These are phyloP conservation scores for Globisporangium carolinianum DNA, from an alignment of 352 stramenopile species.

Conservation along the genomic window DNA sequence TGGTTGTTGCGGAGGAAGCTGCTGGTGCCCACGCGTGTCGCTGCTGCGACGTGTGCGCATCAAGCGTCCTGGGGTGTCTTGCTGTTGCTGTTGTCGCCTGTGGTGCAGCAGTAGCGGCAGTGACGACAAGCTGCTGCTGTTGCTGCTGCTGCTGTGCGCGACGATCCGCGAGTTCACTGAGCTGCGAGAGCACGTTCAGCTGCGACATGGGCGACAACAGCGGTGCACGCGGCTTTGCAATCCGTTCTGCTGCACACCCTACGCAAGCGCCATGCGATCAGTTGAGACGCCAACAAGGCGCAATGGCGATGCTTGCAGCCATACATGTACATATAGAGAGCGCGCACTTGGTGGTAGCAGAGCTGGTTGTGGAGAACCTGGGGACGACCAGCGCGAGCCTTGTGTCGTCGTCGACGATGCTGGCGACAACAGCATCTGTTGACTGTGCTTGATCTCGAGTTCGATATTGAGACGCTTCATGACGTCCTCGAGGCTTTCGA, in stretches of 20 bases:
- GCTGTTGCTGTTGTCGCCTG: not conserved
- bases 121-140: not conserved
- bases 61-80: not conserved
- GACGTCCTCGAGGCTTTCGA: not conserved
- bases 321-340: not conserved
- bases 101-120: too few relatives aligned
- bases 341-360: not conserved
- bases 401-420: not conserved
- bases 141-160: conserved; percentile 11
- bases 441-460: not conserved
- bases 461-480: not conserved
- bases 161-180: conserved; percentile 57
- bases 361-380: not conserved
- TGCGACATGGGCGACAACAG: conserved; percentile 61
- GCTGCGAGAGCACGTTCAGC: conserved; percentile 66
- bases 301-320: not conserved
- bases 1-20: not conserved
- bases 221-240: conserved; percentile 16
- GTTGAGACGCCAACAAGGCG: not conserved
- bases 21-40: conserved; percentile 22
- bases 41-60: not conserved
- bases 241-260: not conserved
- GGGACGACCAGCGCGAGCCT: not conserved
- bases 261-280: not conserved
- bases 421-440: not conserved